phyloP scores from a whole-genome alignment of 352 stramenopile genomes.

The Bremia lactucae region DNA sequence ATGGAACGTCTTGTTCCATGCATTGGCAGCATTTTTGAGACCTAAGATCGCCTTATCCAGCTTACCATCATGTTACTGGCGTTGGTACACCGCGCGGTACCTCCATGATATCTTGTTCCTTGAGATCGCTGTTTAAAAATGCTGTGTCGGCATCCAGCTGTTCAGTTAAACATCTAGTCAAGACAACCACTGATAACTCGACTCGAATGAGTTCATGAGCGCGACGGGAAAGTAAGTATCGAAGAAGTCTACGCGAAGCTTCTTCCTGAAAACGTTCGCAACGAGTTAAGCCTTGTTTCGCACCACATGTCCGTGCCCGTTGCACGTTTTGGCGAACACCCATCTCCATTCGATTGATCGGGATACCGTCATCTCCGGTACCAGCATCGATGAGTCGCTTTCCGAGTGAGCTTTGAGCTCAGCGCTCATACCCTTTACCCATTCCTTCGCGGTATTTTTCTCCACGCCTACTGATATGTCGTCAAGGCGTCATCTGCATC shows the following conservation, averaged over 20 bases:
- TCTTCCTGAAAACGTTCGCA: constrained; percentile 7
- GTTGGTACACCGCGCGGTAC: not conserved
- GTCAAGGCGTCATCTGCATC: not conserved
- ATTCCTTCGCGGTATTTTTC: not conserved
- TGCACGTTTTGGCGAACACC: constrained; percentile 3
- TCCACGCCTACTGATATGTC: constrained; percentile 1
- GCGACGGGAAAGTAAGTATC: constrained; percentile 5
- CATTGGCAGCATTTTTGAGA: constrained; percentile 13
- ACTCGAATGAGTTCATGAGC: constrained; percentile 7
- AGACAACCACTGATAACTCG: not conserved
- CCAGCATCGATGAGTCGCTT: constrained; percentile 1
- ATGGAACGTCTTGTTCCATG: constrained; percentile 19
- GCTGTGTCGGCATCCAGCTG: constrained; percentile 2
- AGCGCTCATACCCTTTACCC: not conserved
- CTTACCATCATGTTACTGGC: too few relatives aligned
- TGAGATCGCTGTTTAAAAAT: constrained; percentile 4
- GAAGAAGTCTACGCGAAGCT: constrained; percentile 5
- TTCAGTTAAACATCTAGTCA: not conserved
- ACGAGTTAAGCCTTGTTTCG: not conserved
- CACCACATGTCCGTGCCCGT: not conserved
- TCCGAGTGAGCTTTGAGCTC: not conserved
- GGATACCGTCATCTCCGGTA: not conserved
- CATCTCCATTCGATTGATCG: not conserved
- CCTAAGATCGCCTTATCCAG: constrained; percentile 9
- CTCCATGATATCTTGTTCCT: constrained; percentile 1